Evolutionary conservation across 192 early-diverging fungal genomes (phyloP), one percentile per base, ranked within the genome.

Genomic region (Backusella australiensis): DNA sequence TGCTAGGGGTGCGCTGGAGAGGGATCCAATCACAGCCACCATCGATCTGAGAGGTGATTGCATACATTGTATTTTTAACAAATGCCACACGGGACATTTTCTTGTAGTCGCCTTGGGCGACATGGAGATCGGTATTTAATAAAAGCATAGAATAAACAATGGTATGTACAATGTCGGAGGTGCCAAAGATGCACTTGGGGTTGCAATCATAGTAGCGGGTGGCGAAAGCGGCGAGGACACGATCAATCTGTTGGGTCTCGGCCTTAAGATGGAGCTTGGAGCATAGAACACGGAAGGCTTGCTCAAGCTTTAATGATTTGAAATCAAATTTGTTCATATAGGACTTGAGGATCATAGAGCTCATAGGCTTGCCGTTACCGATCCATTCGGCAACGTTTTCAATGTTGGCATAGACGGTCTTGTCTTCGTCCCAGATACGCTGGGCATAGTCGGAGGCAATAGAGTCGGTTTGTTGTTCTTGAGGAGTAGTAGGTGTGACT

Each of bases 91-190:
- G 84, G 4, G 91, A 89, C 93, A 97, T 96, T 53, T 91, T 92
- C 39, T 89, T 89, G 44, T 77, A 87, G 1, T 80, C 79, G 17
- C 84, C 86, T 73, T 93, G 90, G 23, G 94, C 95, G 73, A 96
- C 87, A 77, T 97, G 94, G 69, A 97, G 82, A 79, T 98, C 97
- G 4, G 97, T 98, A 80, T 97, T 97, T 12, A 98, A 87, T 67
- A 98, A 76, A 73, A 98, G 79, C 6, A 95, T 75, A 23, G 95
- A 96, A 80, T 95, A 96, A 0, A 92, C 85, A 67, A 96, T 90
- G 12, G 93, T 93, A 72, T 98, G 92, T 0, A 96, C 93, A 21
- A 95, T 88, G 80, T 97, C 95, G 77, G 81, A 42, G 42, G 39
- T 78, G 12, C 85, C 87, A 32, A 82, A 84, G 4, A 88, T 67